phyloP scores from a whole-genome alignment of 129 eudicot species.

The Flaveria bidentis region DNA sequence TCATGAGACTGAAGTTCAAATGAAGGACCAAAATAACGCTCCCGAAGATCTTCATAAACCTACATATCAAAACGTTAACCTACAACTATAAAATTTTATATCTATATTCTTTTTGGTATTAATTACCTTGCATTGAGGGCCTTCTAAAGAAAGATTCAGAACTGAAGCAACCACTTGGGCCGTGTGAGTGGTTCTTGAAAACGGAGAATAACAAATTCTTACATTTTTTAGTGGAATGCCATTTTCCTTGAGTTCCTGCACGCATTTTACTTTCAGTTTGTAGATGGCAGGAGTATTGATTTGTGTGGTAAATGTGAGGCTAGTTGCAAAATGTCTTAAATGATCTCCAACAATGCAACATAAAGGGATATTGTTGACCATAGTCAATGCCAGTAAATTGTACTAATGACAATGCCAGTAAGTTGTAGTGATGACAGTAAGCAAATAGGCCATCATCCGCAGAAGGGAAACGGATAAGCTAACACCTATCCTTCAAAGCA shows the following conservation, averaged over 20 bases:
- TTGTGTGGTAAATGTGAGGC: neutral
- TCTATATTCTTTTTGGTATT: neutral
- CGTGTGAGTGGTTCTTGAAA: conserved; percentile 90
- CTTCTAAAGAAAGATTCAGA: conserved; percentile 64
- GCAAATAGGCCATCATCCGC: neutral
- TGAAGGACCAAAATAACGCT: conserved; percentile 85
- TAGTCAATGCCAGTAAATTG: neutral
- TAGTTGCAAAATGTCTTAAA: neutral
- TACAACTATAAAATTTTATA: neutral
- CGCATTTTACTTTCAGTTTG: conserved; percentile 21
- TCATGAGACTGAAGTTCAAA: conserved; percentile 89
- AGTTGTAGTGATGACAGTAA: conserved; percentile 8
- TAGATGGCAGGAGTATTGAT: neutral
- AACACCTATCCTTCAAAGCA: too few species aligned
- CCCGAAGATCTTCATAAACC: conserved; percentile 72
- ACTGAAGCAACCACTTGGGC: conserved; percentile 91
- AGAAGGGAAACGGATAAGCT: too few species aligned
- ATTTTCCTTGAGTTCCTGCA: conserved; percentile 71
- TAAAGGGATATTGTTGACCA: neutral
- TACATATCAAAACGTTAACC: conserved; percentile 20
- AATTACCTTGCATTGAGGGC: conserved; percentile 79
- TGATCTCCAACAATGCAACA: neutral
- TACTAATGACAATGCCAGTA: too few species aligned
- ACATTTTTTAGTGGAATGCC: conserved; percentile 57
- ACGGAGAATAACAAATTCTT: conserved; percentile 92